Evolutionary conservation across 352 stramenopile genomes (phyloP), one percentile per base, ranked within the genome.

Genomic region (Phytophthora tubulina): DNA sequence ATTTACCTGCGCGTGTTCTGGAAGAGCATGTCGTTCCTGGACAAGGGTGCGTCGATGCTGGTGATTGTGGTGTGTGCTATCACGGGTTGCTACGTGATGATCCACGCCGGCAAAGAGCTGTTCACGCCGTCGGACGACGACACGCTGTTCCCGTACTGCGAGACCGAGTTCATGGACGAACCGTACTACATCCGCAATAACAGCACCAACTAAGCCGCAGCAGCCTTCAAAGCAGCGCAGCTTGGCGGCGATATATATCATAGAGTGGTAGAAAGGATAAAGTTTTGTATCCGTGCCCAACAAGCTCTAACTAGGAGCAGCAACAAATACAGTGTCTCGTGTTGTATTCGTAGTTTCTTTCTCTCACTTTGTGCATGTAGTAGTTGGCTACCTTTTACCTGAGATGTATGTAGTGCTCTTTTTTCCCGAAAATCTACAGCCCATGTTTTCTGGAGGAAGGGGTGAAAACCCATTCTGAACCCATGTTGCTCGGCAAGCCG

Each of bases 141-240:
- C 13, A 70, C 70, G 15, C 54, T 70, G 30, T 92, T 92, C 73
- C 73, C 77, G 32, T 92, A 88, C 75, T 92, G 85, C 66, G 50
- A 79, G n/a, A 68, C 66, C 6, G 71, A 85, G 63, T 85, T 72
- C 67, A 70, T 86, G 68, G 35, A 80, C 55, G 51, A 71, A 39
- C 50, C 78, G 27, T 92, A 87, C 71, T 89, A 84, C 59, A 82
- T 82, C 63, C 33, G 57, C 48, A 71, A 62, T 50, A 68, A 77
- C 59, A 64, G 54, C 44, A 74, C 58, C 41, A 76, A 68, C 67
- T 79, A 76, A 62, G 32, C 52, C 38, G 44, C 53, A 42, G 41
- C 48, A 62, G 45, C 35, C 7, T 46, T 54, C 14, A 17, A 48
- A 27, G 17, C 48, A 67, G 60, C 49, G 48, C 60, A 38, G 49